Conservation (phyloP, 331 rosid species). For the Malus hybrid region DNA sequence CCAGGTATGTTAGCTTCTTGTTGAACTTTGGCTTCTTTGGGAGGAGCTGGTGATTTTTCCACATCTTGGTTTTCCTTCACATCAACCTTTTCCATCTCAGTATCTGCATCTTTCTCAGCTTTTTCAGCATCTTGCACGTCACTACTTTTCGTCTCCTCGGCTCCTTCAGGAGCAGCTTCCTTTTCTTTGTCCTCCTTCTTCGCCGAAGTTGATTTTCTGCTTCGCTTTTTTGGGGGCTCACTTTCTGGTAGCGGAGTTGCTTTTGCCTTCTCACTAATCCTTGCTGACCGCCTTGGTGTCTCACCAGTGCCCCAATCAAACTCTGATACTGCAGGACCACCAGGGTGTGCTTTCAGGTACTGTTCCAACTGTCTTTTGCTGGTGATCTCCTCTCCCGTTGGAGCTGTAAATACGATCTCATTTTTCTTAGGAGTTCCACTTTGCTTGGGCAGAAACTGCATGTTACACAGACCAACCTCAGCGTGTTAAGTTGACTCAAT, state of each 20-base stretch:
- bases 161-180: conserved; percentile 35
- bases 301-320: conserved; percentile 99
- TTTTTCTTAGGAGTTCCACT: conserved; percentile 81
- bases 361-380: conserved; percentile 75
- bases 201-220: conserved; percentile 44
- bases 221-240: conserved; percentile 66
- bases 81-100: conserved; percentile 36
- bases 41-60: conserved; percentile 25
- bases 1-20: conserved; percentile 24
- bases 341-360: conserved; percentile 86
- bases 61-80: conserved; percentile 42
- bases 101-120: conserved; percentile 36
- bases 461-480: conserved; percentile 20
- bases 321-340: conserved; percentile 67
- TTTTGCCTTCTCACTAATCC: conserved; percentile 82
- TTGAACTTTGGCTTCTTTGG: conserved; percentile 25
- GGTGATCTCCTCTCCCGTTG: conserved; percentile 85
- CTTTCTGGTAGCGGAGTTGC: conserved; percentile 39
- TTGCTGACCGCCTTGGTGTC: conserved; percentile 91
- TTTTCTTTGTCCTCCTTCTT: conserved; percentile 40
- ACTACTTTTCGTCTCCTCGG: conserved; percentile 40
- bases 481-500: conserved; percentile 10
- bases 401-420: conserved; percentile 77
- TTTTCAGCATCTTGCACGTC: conserved; percentile 43
- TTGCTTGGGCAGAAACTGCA: conserved; percentile 79